A percentile compares a stretch with the other conserved stretches of the same genome.
Evolutionary conservation across 768 basidiomycete species (phyloP).

Genomic region (Kwoniella dejecticola): DNA sequence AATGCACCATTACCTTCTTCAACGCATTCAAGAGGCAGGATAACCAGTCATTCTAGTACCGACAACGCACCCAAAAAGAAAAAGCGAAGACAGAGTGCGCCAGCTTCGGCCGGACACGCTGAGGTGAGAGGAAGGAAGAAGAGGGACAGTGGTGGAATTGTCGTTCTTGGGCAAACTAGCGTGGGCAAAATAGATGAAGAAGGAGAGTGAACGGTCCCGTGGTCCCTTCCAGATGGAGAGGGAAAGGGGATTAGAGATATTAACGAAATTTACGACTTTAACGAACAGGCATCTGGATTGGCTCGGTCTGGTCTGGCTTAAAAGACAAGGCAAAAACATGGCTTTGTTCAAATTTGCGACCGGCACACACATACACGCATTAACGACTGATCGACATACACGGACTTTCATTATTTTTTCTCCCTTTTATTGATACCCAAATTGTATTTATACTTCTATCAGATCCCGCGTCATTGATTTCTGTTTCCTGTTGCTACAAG

Average conservation of each 20-base stretch:
- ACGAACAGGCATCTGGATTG: no score
- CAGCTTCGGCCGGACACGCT: not conserved
- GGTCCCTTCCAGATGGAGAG: constrained; percentile 8
- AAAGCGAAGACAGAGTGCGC: constrained; percentile 40
- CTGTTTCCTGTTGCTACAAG: no score
- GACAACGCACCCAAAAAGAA: constrained; percentile 33
- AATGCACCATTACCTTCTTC: constrained; percentile 7
- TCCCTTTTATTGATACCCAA: no score
- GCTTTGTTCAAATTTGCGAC: no score
- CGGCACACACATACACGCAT: no score
- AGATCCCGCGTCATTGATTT: no score
- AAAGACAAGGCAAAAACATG: no score
- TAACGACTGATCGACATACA: no score
- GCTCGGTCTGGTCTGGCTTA: no score
- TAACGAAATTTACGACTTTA: no score
- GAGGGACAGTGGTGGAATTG: constrained; percentile 2
- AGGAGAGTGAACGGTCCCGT: constrained; percentile 6
- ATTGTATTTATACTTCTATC: no score
- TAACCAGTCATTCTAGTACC: not conserved
- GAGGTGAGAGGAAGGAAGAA: not conserved
- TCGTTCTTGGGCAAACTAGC: not conserved
- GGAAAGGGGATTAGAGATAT: not conserved
- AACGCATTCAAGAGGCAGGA: not conserved
- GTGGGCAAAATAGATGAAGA: constrained; percentile 17
- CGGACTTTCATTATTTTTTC: no score